Conservation (phyloP, 129 eudicot genomes). For the Escallonia herrerae region DNA sequence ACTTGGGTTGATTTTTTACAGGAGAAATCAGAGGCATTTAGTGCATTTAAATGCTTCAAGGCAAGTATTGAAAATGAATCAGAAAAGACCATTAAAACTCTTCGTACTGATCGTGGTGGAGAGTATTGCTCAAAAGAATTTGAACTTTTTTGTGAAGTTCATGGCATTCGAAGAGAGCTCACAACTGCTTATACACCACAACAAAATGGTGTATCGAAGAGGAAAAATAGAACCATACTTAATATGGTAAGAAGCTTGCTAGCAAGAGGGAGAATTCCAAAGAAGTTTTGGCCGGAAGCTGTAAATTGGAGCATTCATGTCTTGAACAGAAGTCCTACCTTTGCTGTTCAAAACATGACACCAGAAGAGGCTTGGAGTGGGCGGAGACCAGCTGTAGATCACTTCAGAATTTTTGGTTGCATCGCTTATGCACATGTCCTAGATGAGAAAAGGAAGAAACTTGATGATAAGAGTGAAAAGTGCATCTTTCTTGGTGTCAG, state of each 20-base stretch:
- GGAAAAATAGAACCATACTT: not conserved
- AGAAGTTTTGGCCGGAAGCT: slow-evolving; percentile 6
- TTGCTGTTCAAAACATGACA: not conserved
- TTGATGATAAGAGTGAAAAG: not conserved
- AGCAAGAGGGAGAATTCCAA: not conserved
- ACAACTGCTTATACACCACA: slow-evolving; percentile 2
- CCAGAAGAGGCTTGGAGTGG: slow-evolving; percentile 4
- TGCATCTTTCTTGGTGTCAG: not conserved
- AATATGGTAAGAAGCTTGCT: slow-evolving; percentile 7
- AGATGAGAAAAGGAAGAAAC: not conserved
- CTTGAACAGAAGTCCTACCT: not conserved
- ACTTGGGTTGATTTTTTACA: slow-evolving; percentile 12
- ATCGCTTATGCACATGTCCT: slow-evolving; percentile 6
- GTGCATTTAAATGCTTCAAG: slow-evolving; percentile 1
- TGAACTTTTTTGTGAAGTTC: not conserved
- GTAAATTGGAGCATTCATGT: not conserved
- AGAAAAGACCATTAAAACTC: not conserved
- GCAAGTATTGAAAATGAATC: not conserved
- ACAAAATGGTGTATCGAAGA: slow-evolving; percentile 1
- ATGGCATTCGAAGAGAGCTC: not conserved
- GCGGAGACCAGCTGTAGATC: not conserved
- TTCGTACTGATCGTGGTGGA: not conserved
- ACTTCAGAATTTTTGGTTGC: not conserved
- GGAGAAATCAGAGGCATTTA: not conserved
- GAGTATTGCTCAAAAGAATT: not conserved